phyloP scores from a whole-genome alignment of 202 grass and related monocot genomes.

The Eragrostis tef region DNA sequence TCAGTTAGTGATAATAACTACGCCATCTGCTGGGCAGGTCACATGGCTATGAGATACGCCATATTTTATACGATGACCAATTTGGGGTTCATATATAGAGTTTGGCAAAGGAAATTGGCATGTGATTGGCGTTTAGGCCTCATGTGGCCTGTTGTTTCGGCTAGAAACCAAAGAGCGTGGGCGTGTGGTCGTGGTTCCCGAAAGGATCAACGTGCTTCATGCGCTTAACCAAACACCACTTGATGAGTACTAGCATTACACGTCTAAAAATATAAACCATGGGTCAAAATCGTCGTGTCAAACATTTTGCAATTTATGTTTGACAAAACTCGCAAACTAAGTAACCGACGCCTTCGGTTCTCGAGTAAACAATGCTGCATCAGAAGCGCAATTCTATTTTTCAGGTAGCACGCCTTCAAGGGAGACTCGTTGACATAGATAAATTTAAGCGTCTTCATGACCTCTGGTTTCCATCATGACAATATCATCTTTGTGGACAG shows the following conservation, averaged over 20 bases:
- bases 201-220: not conserved
- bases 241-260: not conserved
- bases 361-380: too few relatives aligned
- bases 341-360: too few relatives aligned
- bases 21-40: not conserved
- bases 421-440: conserved; percentile 6
- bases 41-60: conserved; percentile 16
- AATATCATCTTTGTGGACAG: not conserved
- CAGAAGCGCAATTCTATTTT: not conserved
- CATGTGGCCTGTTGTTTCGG: conserved; percentile 7
- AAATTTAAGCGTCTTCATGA: not conserved
- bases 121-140: conserved; percentile 40
- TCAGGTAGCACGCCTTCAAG: not conserved
- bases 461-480: not conserved
- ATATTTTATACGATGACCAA: not conserved
- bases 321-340: too few relatives aligned
- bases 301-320: not conserved
- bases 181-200: not conserved
- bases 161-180: not conserved
- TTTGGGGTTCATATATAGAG: not conserved
- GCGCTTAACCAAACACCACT: not conserved
- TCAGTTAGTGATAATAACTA: not conserved
- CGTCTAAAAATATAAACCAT: not conserved
- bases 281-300: too few relatives aligned
- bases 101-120: conserved; percentile 13